Percentiles rank a stretch among this genome's conserved stretches.
These are phyloP conservation scores for Saccharomycopsis lassenensis DNA, from an alignment of 805 yeast species.

Conservation along the genomic window DNA sequence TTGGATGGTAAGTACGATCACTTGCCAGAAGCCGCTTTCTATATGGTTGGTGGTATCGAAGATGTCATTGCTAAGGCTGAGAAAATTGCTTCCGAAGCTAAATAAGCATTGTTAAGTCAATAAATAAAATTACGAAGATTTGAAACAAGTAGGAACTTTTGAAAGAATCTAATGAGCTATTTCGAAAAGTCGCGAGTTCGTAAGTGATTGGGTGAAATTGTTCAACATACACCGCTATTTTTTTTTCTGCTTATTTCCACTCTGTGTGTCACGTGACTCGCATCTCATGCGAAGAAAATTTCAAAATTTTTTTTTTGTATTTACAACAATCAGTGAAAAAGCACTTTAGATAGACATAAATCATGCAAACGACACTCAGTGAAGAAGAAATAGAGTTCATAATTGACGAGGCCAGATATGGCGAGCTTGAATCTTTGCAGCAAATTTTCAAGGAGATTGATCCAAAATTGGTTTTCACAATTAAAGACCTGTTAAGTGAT, in stretches of 20 bases:
- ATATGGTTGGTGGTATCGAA: conserved; percentile 99
- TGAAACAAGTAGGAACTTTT: too few species aligned
- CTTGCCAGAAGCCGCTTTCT: conserved; percentile 99
- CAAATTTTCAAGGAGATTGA: conserved; percentile 54
- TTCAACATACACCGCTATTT: too few species aligned
- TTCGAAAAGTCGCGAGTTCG: too few species aligned
- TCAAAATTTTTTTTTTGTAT: too few species aligned
- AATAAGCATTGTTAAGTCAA: conserved; percentile 33
- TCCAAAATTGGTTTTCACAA: conserved; percentile 31
- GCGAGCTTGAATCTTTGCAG: conserved; percentile 68
- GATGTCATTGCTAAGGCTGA: conserved; percentile 98
- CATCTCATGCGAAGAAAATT: too few species aligned
- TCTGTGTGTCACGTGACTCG: too few species aligned
- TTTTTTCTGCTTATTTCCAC: too few species aligned
- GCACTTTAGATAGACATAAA: too few species aligned
- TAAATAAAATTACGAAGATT: too few species aligned
- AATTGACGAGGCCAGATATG: conserved; percentile 75
- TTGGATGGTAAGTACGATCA: conserved; percentile 97
- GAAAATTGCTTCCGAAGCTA: conserved; percentile 91
- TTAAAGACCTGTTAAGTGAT: conserved; percentile 41
- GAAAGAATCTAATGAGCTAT: too few species aligned
- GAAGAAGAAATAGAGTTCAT: conserved; percentile 80
- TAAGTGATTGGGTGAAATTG: too few species aligned
- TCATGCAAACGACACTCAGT: conserved; percentile 24
- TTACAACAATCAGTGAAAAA: too few species aligned